phyloP scores from a whole-genome alignment of 176 grass and related monocot species.

The Oryza brachyantha region DNA sequence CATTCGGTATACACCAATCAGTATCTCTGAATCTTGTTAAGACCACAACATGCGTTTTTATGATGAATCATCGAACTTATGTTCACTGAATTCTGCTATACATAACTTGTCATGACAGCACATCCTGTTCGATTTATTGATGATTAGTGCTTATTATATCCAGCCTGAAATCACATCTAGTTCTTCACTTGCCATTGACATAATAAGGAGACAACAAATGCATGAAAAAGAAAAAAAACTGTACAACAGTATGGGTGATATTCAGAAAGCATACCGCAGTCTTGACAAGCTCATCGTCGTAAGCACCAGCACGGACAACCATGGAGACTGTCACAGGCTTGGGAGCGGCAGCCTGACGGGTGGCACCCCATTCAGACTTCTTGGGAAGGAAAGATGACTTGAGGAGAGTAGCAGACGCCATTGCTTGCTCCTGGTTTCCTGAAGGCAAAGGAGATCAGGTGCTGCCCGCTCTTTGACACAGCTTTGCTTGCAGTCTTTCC shows the following conservation, averaged over 20 bases:
- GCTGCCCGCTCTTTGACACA: conserved; percentile 37
- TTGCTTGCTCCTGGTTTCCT: conserved; percentile 34
- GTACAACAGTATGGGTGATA: not conserved
- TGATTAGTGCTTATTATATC: not conserved
- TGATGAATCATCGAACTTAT: not conserved
- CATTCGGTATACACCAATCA: not conserved
- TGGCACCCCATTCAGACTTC: conserved; percentile 69
- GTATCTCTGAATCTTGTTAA: not conserved
- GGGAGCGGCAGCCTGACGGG: conserved; percentile 26
- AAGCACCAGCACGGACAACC: conserved; percentile 68
- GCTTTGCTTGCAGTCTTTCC: conserved; percentile 33
- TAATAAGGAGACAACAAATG: not conserved
- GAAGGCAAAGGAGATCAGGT: conserved; percentile 26
- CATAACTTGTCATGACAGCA: not conserved
- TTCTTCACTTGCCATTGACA: not conserved
- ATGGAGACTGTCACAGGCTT: conserved; percentile 62
- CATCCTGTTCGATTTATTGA: not conserved
- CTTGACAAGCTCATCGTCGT: conserved; percentile 84
- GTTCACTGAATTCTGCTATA: not conserved
- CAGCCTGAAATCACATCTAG: not conserved
- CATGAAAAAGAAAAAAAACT: not conserved
- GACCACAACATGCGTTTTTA: not conserved
- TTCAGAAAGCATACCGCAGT: conserved; percentile 64
- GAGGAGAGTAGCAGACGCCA: conserved; percentile 93
- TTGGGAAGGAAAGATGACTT: conserved; percentile 99